These are phyloP conservation scores for Tetradesmus lagerheimii DNA, from an alignment of 139 green algal genomes.

Conservation along the genomic window DNA sequence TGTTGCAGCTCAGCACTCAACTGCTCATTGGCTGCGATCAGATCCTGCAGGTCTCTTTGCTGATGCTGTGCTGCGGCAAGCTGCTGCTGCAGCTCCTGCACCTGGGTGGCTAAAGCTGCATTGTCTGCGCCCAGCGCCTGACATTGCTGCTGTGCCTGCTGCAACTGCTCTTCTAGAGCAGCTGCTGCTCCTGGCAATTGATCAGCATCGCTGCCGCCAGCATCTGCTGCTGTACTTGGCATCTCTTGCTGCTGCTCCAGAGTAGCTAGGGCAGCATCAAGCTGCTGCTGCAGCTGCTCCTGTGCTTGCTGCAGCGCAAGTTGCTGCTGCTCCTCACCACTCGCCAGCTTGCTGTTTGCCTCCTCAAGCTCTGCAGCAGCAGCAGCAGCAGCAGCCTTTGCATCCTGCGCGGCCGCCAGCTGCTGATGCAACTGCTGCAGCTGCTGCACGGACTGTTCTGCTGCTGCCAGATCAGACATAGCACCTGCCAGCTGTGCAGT, in stretches of 20 bases:
- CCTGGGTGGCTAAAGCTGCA: background rate
- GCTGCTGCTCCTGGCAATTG: background rate
- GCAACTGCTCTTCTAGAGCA: background rate
- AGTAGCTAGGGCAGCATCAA: background rate
- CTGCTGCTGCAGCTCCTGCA: slow-evolving; percentile 38
- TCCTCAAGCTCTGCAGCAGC: background rate
- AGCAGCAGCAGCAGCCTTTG: slow-evolving; percentile 2
- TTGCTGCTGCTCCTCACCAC: background rate
- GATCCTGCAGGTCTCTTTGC: background rate
- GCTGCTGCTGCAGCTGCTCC: slow-evolving; percentile 1
- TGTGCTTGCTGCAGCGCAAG: background rate
- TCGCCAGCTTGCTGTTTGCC: background rate
- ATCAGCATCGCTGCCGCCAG: too few species aligned
- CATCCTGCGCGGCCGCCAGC: background rate
- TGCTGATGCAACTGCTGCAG: slow-evolving; percentile 17
- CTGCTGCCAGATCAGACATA: background rate
- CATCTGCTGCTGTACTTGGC: background rate
- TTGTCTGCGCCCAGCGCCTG: background rate
- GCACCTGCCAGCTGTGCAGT: background rate
- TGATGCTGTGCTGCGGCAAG: background rate
- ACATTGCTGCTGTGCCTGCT: slow-evolving; percentile 16
- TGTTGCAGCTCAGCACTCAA: background rate
- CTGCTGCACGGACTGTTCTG: background rate
- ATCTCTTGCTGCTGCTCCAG: slow-evolving; percentile 19
- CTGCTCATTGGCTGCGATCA: background rate